Base-by-base conservation (phyloP, 78 protist genomes). In the Tieghemostelium lacteum region DNA sequence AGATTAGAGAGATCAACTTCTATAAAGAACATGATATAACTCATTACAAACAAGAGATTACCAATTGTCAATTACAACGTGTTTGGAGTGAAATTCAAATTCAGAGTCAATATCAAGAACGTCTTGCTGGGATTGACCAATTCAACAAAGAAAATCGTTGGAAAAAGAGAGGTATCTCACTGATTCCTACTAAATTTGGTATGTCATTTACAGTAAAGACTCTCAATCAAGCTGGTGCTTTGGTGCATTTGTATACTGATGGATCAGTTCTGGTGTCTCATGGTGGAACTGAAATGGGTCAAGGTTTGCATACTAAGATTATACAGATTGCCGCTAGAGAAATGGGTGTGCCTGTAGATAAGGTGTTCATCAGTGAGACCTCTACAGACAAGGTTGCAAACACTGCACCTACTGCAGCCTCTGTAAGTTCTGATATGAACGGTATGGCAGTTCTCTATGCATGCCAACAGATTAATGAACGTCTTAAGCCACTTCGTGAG, bases 221-320 rank as follows among this genome's bases (percentile, higher is more conserved):
- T 28, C 45, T 96, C 86, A 97, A 98, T 85, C 98, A 98, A 75
- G 97, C 92, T 2, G 93, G 94, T 42, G 97, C 96, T 2, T 61
- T 87, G 45, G 95, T 96, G 4, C 94, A 89, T 73, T 54, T 96
- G 12, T 88, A 97, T 70, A 33, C 87, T 20, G 99, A 98, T 93
- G 99, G 99, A 0, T 45, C 98, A 7, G 97, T 98, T 8, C 52
- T 95, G 19, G 95, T 98, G 10, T 70, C 96, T 29, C 98, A 97
- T 95, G 98, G 98, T 34, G 99, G 99, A n/a, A 63, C 92, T 17
- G 99, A 98, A 40, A 97, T 98, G 97, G 99, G 99, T 22, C 99
- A 98, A 65, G 98, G 99, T 34, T 80, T 98, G 26, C 94, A 97
- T 75, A 98, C 98, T 34, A 97, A 97, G 92, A 92, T 98, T 73